Base-by-base conservation (phyloP, 352 stramenopile species). In the Phytophthora ramorum region DNA sequence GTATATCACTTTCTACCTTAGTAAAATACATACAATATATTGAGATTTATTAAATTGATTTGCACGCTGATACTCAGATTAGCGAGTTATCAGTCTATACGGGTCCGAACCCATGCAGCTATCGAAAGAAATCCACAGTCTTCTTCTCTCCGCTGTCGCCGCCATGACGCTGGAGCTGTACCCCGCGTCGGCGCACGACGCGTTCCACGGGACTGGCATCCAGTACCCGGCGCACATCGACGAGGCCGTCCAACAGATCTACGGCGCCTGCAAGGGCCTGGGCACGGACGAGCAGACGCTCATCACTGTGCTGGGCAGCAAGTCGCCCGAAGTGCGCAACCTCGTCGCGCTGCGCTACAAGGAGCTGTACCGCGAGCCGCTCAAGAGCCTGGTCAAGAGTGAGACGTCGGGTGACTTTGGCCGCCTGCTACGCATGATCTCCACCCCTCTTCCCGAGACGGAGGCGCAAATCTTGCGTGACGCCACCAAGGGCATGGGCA, bases 321-420 rank as follows among this genome's bases (percentile, higher is more conserved):
- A 87, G 65, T 91, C 85, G 24, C 81, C 83, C 43, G 76, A 90
- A 63, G 75, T 69, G 60, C 85, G 85, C 55, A 82, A 83, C 59
- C 71, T 92, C 61, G 89, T 94, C 54, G 67, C 71, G 46, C 38
- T 89, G 52, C 82, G 83, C 34, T 95, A 95, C 74, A 71, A 87
- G 52, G 77, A 92, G 63, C 70, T 92, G 35, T 79, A 92, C 66
- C 66, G 73, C 32, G 74, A 89, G 66, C 40, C 78, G 30, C 83
- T 95, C 8, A 73, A 74, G 40, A 71, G 73, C 16, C 62, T 93
- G 22, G 32, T 91, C 16, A 81, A 84, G 66, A 86, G 84, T 63
- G 84, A 95, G 66, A 90, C 81, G 14, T 94, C 81, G 57, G 85
- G 83, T 40, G 79, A 90, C 74, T 92, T 91, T 46, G 83, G 83